These are phyloP conservation scores for Hypoxylon trugodes DNA, from an alignment of 495 filamentous ascomycete species.

Conservation along the genomic window DNA sequence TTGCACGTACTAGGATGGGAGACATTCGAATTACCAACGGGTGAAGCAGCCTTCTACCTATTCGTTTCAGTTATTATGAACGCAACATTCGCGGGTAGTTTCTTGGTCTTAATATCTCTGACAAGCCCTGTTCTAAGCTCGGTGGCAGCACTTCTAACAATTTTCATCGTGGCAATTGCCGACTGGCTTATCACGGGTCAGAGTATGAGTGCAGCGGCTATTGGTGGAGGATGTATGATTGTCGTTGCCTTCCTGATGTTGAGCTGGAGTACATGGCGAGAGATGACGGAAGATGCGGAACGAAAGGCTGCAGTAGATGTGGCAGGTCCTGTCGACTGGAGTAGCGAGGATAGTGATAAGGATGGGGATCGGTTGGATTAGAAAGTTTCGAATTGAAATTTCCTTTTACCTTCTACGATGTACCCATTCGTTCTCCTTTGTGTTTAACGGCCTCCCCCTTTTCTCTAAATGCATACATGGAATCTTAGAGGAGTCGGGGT, in stretches of 20 bases:
- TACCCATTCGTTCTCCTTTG: background rate
- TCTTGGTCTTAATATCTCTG: slow-evolving; percentile 89
- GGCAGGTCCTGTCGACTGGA: slow-evolving; percentile 27
- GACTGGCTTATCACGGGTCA: slow-evolving; percentile 86
- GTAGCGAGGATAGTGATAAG: slow-evolving; percentile 41
- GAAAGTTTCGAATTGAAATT: background rate
- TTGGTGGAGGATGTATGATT: slow-evolving; percentile 86
- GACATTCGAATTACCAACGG: slow-evolving; percentile 80
- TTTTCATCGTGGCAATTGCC: slow-evolving; percentile 91
- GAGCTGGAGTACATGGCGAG: slow-evolving; percentile 89
- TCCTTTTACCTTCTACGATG: background rate
- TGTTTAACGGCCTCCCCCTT: too few species aligned
- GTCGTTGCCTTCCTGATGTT: slow-evolving; percentile 84
- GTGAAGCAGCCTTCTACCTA: slow-evolving; percentile 79
- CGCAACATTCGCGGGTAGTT: slow-evolving; percentile 89
- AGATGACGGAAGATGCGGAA: slow-evolving; percentile 83
- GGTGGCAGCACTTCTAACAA: slow-evolving; percentile 91
- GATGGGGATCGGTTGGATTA: slow-evolving; percentile 28
- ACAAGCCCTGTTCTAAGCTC: slow-evolving; percentile 91
- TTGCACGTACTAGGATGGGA: slow-evolving; percentile 81
- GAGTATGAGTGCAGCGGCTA: slow-evolving; percentile 74
- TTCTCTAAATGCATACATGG: background rate
- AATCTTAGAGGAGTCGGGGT: background rate
- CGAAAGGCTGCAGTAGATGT: slow-evolving; percentile 29
- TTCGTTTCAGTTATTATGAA: slow-evolving; percentile 83